A percentile compares a stretch with the other conserved stretches of the same genome.
These are phyloP conservation scores for Pseudofabraea citricarpa DNA, from an alignment of 2,329 filamentous ascomycete species.

Conservation along the genomic window DNA sequence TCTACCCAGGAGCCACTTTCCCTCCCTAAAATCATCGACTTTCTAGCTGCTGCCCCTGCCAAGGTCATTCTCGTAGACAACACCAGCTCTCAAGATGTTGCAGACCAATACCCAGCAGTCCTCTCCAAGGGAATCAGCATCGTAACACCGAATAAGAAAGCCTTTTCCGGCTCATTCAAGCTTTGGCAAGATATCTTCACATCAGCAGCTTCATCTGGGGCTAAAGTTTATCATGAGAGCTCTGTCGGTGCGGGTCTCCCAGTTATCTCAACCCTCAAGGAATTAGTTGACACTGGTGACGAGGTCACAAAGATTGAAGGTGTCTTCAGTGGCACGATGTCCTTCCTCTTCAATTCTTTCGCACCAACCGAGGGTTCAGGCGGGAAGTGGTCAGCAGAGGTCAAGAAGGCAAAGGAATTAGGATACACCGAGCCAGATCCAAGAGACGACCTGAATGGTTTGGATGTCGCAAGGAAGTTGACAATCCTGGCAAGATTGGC, in stretches of 20 bases:
- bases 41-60: constrained; percentile 71
- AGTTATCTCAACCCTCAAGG: constrained; percentile 87
- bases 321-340: constrained; percentile 96
- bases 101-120: constrained; percentile 76
- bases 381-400: constrained; percentile 85
- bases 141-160: constrained; percentile 98
- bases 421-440: constrained; percentile 91
- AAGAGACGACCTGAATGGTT: constrained; percentile 78
- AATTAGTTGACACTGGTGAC: constrained; percentile 92
- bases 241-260: constrained; percentile 91
- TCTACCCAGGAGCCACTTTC: constrained; percentile 62
- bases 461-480: constrained; percentile 91
- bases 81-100: constrained; percentile 85
- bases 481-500: constrained; percentile 88
- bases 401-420: constrained; percentile 84
- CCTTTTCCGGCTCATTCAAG: constrained; percentile 75
- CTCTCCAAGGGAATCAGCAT: constrained; percentile 80
- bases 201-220: constrained; percentile 63
- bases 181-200: constrained; percentile 86
- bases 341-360: constrained; percentile 97
- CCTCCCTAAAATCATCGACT: constrained; percentile 68
- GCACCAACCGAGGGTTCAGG: constrained; percentile 72
- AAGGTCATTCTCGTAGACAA: constrained; percentile 89
- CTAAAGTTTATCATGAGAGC: constrained; percentile 91
- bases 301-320: constrained; percentile 89